phyloP scores from a whole-genome alignment of 495 filamentous ascomycete genomes.

The Talaromyces proteolyticus region DNA sequence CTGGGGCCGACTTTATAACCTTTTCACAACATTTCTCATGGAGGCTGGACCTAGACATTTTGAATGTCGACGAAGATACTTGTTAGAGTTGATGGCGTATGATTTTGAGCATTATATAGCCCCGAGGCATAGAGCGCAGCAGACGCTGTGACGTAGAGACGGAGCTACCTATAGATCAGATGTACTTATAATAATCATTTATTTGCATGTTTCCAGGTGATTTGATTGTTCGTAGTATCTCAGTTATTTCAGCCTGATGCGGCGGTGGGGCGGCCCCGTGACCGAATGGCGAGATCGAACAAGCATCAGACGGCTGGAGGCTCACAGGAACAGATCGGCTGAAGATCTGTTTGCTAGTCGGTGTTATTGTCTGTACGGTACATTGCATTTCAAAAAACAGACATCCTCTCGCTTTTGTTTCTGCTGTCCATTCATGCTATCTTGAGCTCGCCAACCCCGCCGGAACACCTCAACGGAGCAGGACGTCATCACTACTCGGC shows the following conservation, averaged over 20 bases:
- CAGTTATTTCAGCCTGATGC: too few relatives aligned
- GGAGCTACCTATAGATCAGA: neutral
- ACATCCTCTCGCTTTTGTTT: too few relatives aligned
- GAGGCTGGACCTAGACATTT: neutral
- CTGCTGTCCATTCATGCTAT: too few relatives aligned
- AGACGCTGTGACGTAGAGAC: neutral
- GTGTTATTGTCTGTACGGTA: too few relatives aligned
- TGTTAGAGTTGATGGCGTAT: neutral
- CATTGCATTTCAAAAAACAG: too few relatives aligned
- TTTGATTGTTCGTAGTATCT: too few relatives aligned
- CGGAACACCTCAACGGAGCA: neutral
- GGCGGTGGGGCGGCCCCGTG: too few relatives aligned
- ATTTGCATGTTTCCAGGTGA: too few relatives aligned
- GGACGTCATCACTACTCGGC: neutral
- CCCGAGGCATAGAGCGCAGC: neutral
- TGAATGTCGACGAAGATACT: neutral
- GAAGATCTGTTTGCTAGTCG: too few relatives aligned
- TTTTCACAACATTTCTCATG: neutral
- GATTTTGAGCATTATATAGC: neutral
- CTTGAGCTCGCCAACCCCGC: neutral
- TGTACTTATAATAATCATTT: too few relatives aligned
- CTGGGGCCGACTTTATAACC: neutral
- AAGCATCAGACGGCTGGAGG: too few relatives aligned
- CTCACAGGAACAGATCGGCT: neutral
- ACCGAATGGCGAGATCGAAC: too few relatives aligned